Conservation (phyloP, 2,329 filamentous ascomycete species). For the Zopfia rhizophila region DNA sequence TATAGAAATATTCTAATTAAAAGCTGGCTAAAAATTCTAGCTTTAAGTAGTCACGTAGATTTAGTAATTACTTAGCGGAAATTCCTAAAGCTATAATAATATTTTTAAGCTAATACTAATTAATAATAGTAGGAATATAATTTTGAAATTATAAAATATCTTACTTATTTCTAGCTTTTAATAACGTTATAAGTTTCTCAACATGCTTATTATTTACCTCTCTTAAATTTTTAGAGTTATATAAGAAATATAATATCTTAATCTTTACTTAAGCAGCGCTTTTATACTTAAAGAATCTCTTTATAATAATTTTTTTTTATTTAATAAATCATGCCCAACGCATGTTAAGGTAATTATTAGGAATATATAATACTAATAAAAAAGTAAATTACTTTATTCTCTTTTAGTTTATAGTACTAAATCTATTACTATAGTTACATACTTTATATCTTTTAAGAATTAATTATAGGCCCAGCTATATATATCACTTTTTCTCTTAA, state of each 20-base stretch:
- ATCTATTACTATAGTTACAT: too few relatives aligned
- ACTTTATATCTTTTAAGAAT: conserved; percentile 5
- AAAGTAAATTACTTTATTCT: too few relatives aligned
- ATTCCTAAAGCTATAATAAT: conserved; percentile 20
- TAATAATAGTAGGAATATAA: conserved; percentile 43
- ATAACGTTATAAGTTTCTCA: conserved; percentile 16
- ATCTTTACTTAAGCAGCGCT: conserved; percentile 20
- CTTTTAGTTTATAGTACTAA: too few relatives aligned
- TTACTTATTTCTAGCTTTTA: conserved; percentile 28
- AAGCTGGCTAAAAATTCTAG: conserved; percentile 19
- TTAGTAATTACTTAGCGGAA: conserved; percentile 14
- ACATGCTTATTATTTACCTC: conserved; percentile 17
- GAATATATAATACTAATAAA: conserved; percentile 4
- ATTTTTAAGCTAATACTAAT: conserved; percentile 33
- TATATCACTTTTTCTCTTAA: conserved; percentile 12
- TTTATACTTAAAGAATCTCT: conserved; percentile 16
- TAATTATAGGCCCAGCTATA: conserved; percentile 17
- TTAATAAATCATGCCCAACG: conserved; percentile 16
- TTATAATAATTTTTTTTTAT: conserved; percentile 18
- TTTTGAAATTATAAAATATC: conserved; percentile 36
- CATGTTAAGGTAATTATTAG: conserved; percentile 6
- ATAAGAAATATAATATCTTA: conserved; percentile 16
- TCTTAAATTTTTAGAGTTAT: conserved; percentile 18
- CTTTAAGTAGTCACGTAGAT: conserved; percentile 12
- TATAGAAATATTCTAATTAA: conserved; percentile 13